Evolutionary conservation across 768 basidiomycete species (phyloP).

Genomic region (Leccinellum luteum): DNA sequence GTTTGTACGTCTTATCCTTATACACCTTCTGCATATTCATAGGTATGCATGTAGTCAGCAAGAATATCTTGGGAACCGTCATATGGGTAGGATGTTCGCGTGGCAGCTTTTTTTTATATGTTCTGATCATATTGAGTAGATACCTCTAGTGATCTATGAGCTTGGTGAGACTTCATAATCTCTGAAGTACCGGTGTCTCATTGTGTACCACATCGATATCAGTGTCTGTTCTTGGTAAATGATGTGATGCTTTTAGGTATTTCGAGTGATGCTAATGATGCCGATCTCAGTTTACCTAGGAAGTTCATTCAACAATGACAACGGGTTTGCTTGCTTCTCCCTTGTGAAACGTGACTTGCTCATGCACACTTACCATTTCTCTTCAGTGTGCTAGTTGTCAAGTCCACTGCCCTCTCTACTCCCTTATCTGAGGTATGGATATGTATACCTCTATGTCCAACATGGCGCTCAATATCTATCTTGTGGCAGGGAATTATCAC

Average conservation of each 20-base stretch:
- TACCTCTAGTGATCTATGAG: not conserved
- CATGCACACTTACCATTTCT: not conserved
- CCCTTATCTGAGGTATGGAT: not conserved
- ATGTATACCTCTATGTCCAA: not conserved
- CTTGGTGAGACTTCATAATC: conserved; percentile 1
- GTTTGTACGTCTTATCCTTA: not conserved
- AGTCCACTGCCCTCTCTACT: not conserved
- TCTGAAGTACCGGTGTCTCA: not conserved
- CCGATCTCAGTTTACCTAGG: not conserved
- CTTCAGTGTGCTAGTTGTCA: not conserved
- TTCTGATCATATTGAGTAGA: not conserved
- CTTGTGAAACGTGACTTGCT: not conserved
- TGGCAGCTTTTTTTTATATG: not conserved
- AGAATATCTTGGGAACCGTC: not conserved
- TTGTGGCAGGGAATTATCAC: not conserved
- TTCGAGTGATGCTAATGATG: not conserved
- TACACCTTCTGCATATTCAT: not conserved
- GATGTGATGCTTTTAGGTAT: not conserved
- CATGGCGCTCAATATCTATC: not conserved
- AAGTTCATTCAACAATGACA: not conserved
- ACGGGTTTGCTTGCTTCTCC: not conserved
- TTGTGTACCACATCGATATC: not conserved
- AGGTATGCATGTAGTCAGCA: not conserved
- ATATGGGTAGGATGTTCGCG: not conserved
- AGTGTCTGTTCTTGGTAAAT: not conserved